Evolutionary conservation across 2,329 filamentous ascomycete genomes (phyloP).

Genomic region (Talaromyces funiculosus): DNA sequence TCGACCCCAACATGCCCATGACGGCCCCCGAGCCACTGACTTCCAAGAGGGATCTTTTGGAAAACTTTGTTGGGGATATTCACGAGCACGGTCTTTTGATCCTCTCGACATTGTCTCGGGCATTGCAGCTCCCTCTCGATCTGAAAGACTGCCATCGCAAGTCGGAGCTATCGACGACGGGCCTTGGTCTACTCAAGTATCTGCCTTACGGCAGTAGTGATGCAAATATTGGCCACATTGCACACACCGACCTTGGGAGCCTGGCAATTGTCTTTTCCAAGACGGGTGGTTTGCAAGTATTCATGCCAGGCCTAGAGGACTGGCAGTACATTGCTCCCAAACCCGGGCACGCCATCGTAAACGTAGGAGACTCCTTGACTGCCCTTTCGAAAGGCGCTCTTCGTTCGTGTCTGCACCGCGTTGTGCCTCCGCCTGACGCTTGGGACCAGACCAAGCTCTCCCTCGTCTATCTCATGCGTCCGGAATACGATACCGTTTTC

Average conservation of each 20-base stretch:
- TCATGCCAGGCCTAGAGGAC: conserved; percentile 10
- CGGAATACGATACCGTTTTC: too few species aligned
- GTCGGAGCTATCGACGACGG: background rate
- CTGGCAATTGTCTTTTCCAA: conserved; percentile 9
- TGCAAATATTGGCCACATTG: background rate
- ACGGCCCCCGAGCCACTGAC: too few species aligned
- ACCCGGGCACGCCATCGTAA: conserved; percentile 4
- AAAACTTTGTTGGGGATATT: too few species aligned
- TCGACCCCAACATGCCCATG: too few species aligned
- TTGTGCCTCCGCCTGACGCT: background rate
- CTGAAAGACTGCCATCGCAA: too few species aligned
- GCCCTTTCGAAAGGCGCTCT: background rate
- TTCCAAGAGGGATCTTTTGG: too few species aligned
- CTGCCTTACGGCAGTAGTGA: background rate
- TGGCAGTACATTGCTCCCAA: conserved; percentile 1
- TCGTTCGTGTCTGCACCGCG: background rate
- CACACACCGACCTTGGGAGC: conserved; percentile 1
- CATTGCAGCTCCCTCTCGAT: too few species aligned
- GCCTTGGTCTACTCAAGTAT: background rate
- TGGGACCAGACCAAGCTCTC: background rate
- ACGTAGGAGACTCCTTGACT: background rate
- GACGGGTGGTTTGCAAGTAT: conserved; percentile 17
- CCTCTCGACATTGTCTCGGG: too few species aligned
- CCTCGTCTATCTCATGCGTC: background rate
- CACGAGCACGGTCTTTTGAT: too few species aligned